Percentiles rank a stretch among this genome's conserved stretches.
Conservation (phyloP, 179 eudicot species). For the Spergularia azorica region DNA sequence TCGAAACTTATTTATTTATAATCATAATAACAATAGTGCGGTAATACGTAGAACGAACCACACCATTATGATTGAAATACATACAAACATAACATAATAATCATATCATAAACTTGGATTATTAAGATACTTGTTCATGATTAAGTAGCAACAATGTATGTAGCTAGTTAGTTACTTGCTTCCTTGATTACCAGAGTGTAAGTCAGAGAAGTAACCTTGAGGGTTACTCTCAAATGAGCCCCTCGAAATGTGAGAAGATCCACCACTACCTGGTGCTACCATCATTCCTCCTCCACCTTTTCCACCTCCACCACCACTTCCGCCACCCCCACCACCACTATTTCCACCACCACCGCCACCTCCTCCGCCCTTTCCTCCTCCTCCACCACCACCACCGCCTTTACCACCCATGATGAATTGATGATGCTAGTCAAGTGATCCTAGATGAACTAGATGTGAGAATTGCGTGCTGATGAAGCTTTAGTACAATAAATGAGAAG, state of each 20-base stretch:
- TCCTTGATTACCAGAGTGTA: background rate
- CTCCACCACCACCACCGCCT: background rate
- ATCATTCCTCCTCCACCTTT: slow-evolving; percentile 2
- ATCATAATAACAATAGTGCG: no score
- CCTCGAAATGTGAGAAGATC: slow-evolving; percentile 9
- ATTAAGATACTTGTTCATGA: background rate
- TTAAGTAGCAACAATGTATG: no score
- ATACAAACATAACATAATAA: background rate
- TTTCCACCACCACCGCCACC: background rate
- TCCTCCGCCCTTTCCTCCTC: background rate
- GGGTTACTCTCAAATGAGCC: slow-evolving; percentile 23
- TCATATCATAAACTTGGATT: background rate
- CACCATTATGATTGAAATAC: background rate
- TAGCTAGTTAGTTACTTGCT: background rate
- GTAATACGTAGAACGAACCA: background rate
- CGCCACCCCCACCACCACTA: background rate
- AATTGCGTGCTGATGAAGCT: no score
- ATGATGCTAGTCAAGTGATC: no score
- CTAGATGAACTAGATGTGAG: no score
- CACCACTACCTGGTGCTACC: slow-evolving; percentile 15
- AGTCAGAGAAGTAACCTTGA: slow-evolving; percentile 6
- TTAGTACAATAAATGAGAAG: no score
- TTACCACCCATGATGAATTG: background rate
- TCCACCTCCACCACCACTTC: background rate
- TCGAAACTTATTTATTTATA: no score